Percentiles rank a stretch among this genome's conserved stretches.
Conservation (phyloP, 163 green algal genomes). For the Smithsoniella earleae region DNA sequence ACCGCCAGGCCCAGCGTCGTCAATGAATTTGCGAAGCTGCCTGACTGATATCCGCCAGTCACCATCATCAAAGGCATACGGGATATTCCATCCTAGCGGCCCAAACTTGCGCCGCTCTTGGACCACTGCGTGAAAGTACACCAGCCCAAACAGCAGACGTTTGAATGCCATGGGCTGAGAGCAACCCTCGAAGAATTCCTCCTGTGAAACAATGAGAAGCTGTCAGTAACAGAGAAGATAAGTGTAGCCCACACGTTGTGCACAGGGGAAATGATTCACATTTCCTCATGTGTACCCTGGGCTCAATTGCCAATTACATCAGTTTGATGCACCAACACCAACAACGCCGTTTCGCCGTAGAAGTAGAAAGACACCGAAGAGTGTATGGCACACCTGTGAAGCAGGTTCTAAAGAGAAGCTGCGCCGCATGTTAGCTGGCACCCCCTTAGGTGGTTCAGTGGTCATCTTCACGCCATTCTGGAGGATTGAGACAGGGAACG, state of each 20-base stretch:
- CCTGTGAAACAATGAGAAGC: no score
- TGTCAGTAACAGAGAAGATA: no score
- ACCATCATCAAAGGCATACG: constrained; percentile 75
- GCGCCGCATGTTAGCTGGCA: constrained; percentile 66
- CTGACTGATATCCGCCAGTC: constrained; percentile 63
- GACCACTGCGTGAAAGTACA: constrained; percentile 68
- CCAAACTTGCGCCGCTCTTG: constrained; percentile 76
- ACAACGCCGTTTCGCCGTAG: no score
- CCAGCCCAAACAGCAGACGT: constrained; percentile 59
- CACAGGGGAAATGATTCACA: neutral
- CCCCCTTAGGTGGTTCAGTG: constrained; percentile 61
- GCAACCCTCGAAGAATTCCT: constrained; percentile 58
- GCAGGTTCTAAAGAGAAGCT: constrained; percentile 63
- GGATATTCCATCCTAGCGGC: constrained; percentile 80
- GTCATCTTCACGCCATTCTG: constrained; percentile 74
- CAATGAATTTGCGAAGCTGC: constrained; percentile 68
- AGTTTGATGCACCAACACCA: no score
- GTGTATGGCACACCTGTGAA: no score
- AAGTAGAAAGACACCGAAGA: no score
- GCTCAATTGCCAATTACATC: no score
- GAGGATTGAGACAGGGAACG: constrained; percentile 69
- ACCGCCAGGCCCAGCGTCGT: constrained; percentile 37
- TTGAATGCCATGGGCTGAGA: constrained; percentile 53
- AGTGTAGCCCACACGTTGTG: neutral
- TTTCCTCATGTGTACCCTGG: neutral